Base-by-base conservation (phyloP, 1,284 basidiomycete species). In the Crucibulum parvulum region DNA sequence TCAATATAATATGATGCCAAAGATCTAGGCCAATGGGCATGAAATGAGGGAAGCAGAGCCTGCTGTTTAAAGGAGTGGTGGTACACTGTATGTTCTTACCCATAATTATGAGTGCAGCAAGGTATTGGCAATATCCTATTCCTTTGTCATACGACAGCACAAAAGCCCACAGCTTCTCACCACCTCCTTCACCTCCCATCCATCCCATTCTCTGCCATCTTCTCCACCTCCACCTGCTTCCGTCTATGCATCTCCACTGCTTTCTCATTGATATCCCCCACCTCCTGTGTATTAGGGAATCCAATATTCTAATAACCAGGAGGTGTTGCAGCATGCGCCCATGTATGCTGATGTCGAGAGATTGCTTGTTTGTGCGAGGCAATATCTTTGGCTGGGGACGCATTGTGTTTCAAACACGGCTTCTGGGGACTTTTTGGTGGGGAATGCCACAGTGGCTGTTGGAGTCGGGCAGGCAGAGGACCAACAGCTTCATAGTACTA, bases 271-370 rank as follows among this genome's bases (percentile, higher is more conserved):
- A 95, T 92, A 53, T 82, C 82, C 46, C 80, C 81, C 15, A 88
- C 90, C 67, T 92, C 85, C 73, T 95, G 94, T 3, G 95, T 96
- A 62, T 83, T 81, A 1, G 95, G 95, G 70, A 98, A 96, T 1
- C 90, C 92, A 57, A 96, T 95, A 62, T 91, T 82, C 93, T 93
- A 94, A 74, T 92, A 96, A 24, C 87, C 88, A 1, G 94, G 94
- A 15, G 95, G 95, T 0, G 94, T 95, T 48, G 81, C 83, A 1
- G 89, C 81, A 48, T 87, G 83, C 37, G 83, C 81, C 90, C 91
- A 94, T 47, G 87, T 80, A 64, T 87, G 80, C 35, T 94, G 85
- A 76, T 96, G 94, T 35, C 92, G 85, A 24, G 94, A 95, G 54
- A 95, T 89, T 11, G 83, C 78, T 65, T 93, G 85, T 74, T 87